Evolutionary conservation across 2,329 filamentous ascomycete species (phyloP), one percentile per base, ranked within the genome.

Genomic region (Penicillium thymicola): DNA sequence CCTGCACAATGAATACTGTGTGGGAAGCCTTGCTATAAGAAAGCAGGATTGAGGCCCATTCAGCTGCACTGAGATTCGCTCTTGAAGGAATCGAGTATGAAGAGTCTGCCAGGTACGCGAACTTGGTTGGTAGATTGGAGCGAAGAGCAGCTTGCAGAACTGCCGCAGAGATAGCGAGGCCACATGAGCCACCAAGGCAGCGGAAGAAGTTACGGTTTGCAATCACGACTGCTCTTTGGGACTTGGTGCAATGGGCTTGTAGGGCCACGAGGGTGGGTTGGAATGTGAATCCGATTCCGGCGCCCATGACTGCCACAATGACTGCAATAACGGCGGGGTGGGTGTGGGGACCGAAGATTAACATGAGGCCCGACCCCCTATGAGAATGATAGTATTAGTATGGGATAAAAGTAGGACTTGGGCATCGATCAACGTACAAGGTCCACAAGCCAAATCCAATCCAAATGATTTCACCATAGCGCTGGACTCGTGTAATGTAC

Each of bases 151-250:
- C 70, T 37, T 74, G 72, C 36, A 81, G 69, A 2, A 85, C 72
- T 2, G 82, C 81, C 1, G 82, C 82, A 0, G 81, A 82, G 9
- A 86, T 72, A 0, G 83, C 83, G 0, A 88, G 76, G 0, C 85
- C 84, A 14, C 80, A 76, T 1, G 84, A 76, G 25, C 84, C 85
- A 10, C 85, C 85, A 4, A 84, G 72, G 45, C 79, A 81, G 8
- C 85, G 80, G 58, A 86, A 77, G 65, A 87, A 87, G 62, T 88
- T 88, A 1, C 85, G 78, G 50, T 82, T 81, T 2, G 82, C 83
- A 36, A 86, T 87, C 21, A 86, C 80, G 1, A 87, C 81, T 0
- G 85, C 85, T 21, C 85, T 78, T 42, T 86, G 80, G 0, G 78
- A 71, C 65, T 83, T 84, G 1, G 77, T 74, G 23, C 78, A 80